phyloP scores from a whole-genome alignment of 495 filamentous ascomycete genomes.

The Aspergillus taichungensis region DNA sequence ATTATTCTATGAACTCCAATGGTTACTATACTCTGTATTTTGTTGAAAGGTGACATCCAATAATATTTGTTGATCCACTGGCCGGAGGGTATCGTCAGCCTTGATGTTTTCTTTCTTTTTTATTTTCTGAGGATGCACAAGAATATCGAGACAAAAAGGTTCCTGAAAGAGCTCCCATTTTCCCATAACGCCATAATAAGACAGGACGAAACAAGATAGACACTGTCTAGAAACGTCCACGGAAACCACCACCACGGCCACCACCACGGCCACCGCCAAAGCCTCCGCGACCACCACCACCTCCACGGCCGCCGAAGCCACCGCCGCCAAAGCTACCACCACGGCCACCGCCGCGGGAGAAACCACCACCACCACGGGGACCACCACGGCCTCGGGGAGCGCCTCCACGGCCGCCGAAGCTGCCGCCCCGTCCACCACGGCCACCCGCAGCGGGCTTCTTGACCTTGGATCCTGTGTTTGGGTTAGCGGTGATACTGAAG shows the following conservation, averaged over 20 bases:
- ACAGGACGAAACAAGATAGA: conserved; percentile 29
- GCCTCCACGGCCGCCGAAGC: conserved; percentile 25
- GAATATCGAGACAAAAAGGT: conserved; percentile 29
- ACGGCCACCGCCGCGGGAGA: conserved; percentile 22
- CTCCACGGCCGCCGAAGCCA: conserved; percentile 13
- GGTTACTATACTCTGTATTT: background rate
- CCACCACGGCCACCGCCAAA: conserved; percentile 15
- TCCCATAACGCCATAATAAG: conserved; percentile 45
- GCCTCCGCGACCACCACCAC: conserved; percentile 22
- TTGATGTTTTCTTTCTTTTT: conserved; percentile 26
- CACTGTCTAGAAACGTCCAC: conserved; percentile 26
- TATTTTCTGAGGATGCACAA: conserved; percentile 33
- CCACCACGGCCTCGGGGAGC: conserved; percentile 37
- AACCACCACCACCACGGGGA: conserved; percentile 33
- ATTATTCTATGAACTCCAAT: background rate
- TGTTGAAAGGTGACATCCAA: too few species aligned
- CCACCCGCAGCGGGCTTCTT: conserved; percentile 50
- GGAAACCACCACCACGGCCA: conserved; percentile 27
- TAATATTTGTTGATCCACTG: too few species aligned
- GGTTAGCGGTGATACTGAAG: too few species aligned
- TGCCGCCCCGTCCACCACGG: conserved; percentile 37
- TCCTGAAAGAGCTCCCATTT: conserved; percentile 41
- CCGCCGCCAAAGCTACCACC: conserved; percentile 19
- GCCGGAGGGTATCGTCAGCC: conserved; percentile 1
- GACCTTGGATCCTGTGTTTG: conserved; percentile 36